Evolutionary conservation across 805 yeast species (phyloP).

Genomic region (Ogataea glucozyma): DNA sequence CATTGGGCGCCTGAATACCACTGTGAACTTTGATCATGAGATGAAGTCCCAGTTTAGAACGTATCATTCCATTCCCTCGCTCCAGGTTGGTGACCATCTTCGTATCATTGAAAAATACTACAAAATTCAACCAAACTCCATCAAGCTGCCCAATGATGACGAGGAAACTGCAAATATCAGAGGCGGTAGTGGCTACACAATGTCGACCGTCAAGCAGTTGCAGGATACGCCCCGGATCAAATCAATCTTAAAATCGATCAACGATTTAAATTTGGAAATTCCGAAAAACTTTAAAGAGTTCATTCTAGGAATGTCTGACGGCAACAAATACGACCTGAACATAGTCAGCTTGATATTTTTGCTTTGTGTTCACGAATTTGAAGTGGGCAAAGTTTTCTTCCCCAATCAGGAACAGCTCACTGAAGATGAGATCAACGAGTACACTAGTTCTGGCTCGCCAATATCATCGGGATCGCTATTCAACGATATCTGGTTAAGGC

Average conservation of each 20-base stretch:
- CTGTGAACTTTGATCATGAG: constrained; percentile 90
- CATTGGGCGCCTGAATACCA: constrained; percentile 91
- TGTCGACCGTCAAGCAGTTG: constrained; percentile 65
- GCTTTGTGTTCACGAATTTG: constrained; percentile 59
- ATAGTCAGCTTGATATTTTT: constrained; percentile 77
- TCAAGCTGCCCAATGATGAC: constrained; percentile 21
- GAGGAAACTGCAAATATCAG: constrained; percentile 24
- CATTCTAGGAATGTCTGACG: constrained; percentile 21
- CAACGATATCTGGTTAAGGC: constrained; percentile 71
- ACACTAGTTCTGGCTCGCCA: constrained; percentile 10
- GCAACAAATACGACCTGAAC: constrained; percentile 39
- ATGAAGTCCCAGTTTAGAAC: constrained; percentile 94
- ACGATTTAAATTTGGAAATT: constrained; percentile 63
- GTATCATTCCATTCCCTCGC: constrained; percentile 87
- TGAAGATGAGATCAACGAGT: constrained; percentile 11
- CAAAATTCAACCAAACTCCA: constrained; percentile 19
- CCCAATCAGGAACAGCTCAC: constrained; percentile 19
- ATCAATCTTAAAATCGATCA: constrained; percentile 83
- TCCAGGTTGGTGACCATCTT: constrained; percentile 65
- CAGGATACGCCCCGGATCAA: constrained; percentile 95
- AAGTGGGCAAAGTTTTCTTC: constrained; percentile 33
- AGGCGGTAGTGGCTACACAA: constrained; percentile 35
- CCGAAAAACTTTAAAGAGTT: constrained; percentile 49
- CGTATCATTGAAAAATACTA: constrained; percentile 30
- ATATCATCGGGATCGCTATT: constrained; percentile 47